These are phyloP conservation scores for Stygiomarasmius scandens DNA, from an alignment of 1,284 basidiomycete species.

Conservation along the genomic window DNA sequence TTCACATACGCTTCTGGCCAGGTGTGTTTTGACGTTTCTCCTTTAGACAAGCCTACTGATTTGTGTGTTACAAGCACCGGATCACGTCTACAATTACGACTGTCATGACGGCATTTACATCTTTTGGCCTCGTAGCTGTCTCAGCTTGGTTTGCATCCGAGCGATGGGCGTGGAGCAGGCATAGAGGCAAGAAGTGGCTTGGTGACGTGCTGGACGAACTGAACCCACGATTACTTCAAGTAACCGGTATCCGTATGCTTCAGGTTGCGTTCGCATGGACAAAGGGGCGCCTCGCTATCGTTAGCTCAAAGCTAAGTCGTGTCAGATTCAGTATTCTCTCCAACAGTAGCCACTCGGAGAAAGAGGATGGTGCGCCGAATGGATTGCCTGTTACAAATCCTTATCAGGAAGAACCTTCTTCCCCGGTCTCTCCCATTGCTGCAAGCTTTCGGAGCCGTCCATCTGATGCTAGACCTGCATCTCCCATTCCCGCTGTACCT, in stretches of 20 bases:
- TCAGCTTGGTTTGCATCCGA: slow-evolving; percentile 80
- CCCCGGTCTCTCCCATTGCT: neutral
- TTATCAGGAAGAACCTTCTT: neutral
- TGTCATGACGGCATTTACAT: slow-evolving; percentile 72
- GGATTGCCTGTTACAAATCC: slow-evolving; percentile 4
- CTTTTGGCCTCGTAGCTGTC: slow-evolving; percentile 73
- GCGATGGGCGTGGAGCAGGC: slow-evolving; percentile 68
- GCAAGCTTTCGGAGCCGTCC: neutral
- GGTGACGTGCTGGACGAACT: slow-evolving; percentile 64
- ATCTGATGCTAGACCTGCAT: neutral
- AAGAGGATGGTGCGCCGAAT: slow-evolving; percentile 2
- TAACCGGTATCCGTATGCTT: slow-evolving; percentile 37
- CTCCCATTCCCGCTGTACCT: neutral
- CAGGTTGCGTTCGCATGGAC: slow-evolving; percentile 28
- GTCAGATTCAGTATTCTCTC: slow-evolving; percentile 3
- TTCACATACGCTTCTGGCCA: slow-evolving; percentile 59
- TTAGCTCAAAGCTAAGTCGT: slow-evolving; percentile 3
- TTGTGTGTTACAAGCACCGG: slow-evolving; percentile 48
- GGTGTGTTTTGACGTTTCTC: slow-evolving; percentile 35
- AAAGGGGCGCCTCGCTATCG: slow-evolving; percentile 24
- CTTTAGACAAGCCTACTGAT: slow-evolving; percentile 8
- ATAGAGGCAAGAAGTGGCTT: slow-evolving; percentile 76
- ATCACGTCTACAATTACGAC: slow-evolving; percentile 74
- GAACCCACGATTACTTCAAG: slow-evolving; percentile 42
- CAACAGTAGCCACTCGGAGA: slow-evolving; percentile 6